Percentiles rank a stretch among this genome's conserved stretches.
phyloP scores from a whole-genome alignment of 257 asterid genomes.

The Pogostemon cablin region DNA sequence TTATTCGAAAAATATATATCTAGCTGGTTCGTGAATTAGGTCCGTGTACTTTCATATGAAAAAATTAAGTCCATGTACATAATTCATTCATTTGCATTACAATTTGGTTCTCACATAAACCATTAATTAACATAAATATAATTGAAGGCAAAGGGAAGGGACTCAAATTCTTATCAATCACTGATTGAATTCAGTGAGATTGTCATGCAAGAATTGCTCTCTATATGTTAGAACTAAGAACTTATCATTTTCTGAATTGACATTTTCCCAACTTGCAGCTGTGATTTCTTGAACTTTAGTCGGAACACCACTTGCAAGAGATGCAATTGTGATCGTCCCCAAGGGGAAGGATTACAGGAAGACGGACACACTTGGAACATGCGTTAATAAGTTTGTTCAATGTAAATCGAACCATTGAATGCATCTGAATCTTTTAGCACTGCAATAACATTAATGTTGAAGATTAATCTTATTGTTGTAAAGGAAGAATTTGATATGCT shows the following conservation, averaged over 20 bases:
- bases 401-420: neutral
- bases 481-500: neutral
- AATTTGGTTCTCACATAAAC: no score
- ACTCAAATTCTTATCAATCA: no score
- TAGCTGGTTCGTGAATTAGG: neutral
- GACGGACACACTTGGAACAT: constrained; percentile 51
- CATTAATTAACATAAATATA: no score
- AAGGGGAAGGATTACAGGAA: constrained; percentile 26
- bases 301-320: constrained; percentile 65
- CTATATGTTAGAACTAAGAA: neutral
- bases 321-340: constrained; percentile 60
- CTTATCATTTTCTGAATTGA: neutral
- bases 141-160: neutral
- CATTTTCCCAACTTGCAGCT: constrained; percentile 47
- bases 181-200: no score
- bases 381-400: constrained; percentile 44
- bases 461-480: neutral
- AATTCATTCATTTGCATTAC: neutral
- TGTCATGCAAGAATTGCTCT: no score
- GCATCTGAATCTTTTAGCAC: neutral
- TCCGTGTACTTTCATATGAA: neutral
- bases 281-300: constrained; percentile 67
- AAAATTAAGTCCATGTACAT: neutral
- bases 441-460: neutral
- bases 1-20: neutral